These are phyloP conservation scores for Fraxinus albicans DNA, from an alignment of 305 asterid genomes.

Conservation along the genomic window DNA sequence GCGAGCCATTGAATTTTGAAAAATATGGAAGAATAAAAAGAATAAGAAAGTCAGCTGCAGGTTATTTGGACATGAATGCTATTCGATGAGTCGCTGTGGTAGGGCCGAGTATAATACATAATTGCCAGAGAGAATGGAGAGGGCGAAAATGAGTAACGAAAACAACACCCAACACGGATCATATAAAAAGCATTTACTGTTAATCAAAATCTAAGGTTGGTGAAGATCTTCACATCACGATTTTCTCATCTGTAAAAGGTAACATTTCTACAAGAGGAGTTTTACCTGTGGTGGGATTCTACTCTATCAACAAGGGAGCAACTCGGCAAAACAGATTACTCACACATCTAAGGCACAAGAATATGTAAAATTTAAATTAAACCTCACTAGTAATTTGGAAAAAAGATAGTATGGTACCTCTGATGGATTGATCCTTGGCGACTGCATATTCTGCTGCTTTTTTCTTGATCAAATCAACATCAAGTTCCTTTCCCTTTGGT, in stretches of 20 bases:
- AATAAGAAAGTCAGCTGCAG: neutral
- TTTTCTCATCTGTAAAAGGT: neutral
- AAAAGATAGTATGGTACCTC: constrained; percentile 43
- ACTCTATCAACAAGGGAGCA: constrained; percentile 1
- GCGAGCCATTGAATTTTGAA: neutral
- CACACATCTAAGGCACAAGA: neutral
- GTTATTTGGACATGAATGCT: neutral
- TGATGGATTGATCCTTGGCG: constrained; percentile 71
- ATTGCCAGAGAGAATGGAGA: neutral
- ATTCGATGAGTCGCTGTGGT: neutral
- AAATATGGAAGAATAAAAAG: neutral
- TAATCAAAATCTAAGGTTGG: neutral
- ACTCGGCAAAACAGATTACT: constrained; percentile 1
- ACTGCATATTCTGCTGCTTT: constrained; percentile 64
- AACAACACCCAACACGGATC: neutral
- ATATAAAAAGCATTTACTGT: neutral
- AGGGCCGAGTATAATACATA: neutral
- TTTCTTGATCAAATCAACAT: constrained; percentile 61
- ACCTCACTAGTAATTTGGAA: neutral
- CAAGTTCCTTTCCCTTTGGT: constrained; percentile 66
- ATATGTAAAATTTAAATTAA: neutral
- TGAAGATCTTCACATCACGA: neutral
- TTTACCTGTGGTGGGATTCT: neutral
- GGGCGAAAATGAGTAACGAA: neutral
- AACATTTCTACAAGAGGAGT: neutral